Evolutionary conservation across 2,329 filamentous ascomycete genomes (phyloP).

Genomic region (Botrytis hyacinthi): DNA sequence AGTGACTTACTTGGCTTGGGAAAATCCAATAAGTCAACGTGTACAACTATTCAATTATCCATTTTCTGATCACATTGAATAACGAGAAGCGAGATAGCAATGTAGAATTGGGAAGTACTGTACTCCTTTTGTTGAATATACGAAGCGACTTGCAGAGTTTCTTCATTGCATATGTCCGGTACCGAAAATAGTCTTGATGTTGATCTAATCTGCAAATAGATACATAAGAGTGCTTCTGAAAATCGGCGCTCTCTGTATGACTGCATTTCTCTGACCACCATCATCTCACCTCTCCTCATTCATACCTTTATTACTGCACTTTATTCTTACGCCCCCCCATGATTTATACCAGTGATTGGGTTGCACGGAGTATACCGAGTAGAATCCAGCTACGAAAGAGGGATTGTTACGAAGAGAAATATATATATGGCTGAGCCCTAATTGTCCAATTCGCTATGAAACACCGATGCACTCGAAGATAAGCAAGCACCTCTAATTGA

Average conservation of each 20-base stretch:
- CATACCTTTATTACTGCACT: not conserved
- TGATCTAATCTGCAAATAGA: not conserved
- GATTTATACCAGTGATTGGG: not conserved
- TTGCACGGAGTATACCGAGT: slow-evolving; percentile 15
- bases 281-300: slow-evolving; percentile 1
- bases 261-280: slow-evolving; percentile 18
- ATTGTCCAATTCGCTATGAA: slow-evolving; percentile 13
- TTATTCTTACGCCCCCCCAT: slow-evolving; percentile 5
- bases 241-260: not conserved
- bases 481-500: not conserved
- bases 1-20: not conserved
- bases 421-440: not conserved
- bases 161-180: not conserved
- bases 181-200: not conserved
- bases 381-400: not conserved
- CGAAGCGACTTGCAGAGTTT: not conserved
- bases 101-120: not conserved
- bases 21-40: not conserved
- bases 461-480: not conserved
- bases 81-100: not conserved
- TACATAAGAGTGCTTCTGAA: not conserved
- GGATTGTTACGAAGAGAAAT: not conserved
- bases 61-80: not conserved
- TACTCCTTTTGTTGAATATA: not conserved
- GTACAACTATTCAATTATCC: not conserved